These are phyloP conservation scores for Spathaspora girioi DNA, from an alignment of 805 yeast species.

Conservation along the genomic window DNA sequence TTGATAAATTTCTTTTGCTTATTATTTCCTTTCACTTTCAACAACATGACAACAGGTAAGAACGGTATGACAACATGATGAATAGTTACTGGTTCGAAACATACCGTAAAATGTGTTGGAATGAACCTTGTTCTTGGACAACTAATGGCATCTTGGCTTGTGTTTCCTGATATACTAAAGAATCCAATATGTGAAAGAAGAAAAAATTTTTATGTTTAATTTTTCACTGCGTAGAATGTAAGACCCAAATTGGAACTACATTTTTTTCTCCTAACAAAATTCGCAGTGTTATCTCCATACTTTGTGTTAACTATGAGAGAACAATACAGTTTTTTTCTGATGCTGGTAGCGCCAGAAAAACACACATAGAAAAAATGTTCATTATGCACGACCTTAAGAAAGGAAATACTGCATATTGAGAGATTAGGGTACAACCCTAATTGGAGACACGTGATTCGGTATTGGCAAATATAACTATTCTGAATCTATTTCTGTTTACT, in stretches of 20 bases:
- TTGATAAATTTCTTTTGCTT: neutral
- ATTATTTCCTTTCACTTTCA: neutral
- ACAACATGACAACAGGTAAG: neutral
- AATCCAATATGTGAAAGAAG: neutral
- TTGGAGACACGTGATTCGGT: constrained; percentile 1
- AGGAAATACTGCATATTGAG: constrained; percentile 3
- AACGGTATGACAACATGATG: neutral
- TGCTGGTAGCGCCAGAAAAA: neutral
- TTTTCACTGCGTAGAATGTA: neutral
- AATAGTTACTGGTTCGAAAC: constrained; percentile 29
- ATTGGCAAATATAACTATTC: neutral
- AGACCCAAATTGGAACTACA: neutral
- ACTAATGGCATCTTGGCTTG: constrained; percentile 78
- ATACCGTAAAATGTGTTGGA: constrained; percentile 99
- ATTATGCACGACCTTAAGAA: neutral
- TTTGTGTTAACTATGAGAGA: neutral
- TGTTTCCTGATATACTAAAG: neutral
- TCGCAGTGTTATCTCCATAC: neutral
- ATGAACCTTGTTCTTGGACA: constrained; percentile 98
- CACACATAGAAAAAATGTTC: neutral
- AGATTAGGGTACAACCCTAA: constrained; percentile 7
- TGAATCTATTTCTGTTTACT: neutral
- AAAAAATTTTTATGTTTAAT: neutral
- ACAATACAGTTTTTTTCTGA: neutral
- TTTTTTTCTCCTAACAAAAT: neutral